Percentiles rank a stretch among this genome's conserved stretches.
Evolutionary conservation across 2,329 filamentous ascomycete genomes (phyloP).

Genomic region (Pochonia chlamydosporia): DNA sequence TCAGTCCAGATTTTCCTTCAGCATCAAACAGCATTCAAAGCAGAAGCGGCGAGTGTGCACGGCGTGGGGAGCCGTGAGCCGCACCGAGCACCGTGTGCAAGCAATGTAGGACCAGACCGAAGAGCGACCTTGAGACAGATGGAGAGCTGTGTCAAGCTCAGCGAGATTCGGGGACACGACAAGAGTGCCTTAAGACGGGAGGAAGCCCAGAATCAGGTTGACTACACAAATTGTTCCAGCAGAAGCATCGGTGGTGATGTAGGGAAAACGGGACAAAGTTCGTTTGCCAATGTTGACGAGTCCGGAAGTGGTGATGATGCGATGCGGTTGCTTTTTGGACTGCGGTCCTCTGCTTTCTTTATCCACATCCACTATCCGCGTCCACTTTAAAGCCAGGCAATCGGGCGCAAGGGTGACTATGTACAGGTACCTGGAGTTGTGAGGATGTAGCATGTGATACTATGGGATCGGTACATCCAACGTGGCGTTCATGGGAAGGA

Average conservation of each 20-base stretch:
- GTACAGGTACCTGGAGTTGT: not conserved
- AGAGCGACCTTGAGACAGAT: not conserved
- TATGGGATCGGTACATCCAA: not conserved
- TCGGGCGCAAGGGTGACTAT: not conserved
- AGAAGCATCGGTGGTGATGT: not conserved
- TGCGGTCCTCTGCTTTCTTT: not conserved
- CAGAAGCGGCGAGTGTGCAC: not conserved
- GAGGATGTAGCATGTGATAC: not conserved
- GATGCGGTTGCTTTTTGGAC: slow-evolving; percentile 1
- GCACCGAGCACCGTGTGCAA: slow-evolving; percentile 1
- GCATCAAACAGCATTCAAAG: slow-evolving; percentile 3
- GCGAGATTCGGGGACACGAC: not conserved
- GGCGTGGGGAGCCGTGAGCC: not conserved
- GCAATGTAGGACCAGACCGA: not conserved
- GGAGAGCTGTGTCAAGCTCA: not conserved
- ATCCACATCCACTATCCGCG: not conserved
- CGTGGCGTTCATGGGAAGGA: not conserved
- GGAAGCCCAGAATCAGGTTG: not conserved
- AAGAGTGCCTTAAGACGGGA: not conserved
- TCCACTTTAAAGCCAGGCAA: not conserved
- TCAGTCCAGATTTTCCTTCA: not conserved
- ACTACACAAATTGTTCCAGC: not conserved
- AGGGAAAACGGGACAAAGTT: not conserved
- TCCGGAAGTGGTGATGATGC: slow-evolving; percentile 3
- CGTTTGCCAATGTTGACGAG: not conserved